phyloP scores from a whole-genome alignment of 1,284 basidiomycete species.

The Puccinia triticina region DNA sequence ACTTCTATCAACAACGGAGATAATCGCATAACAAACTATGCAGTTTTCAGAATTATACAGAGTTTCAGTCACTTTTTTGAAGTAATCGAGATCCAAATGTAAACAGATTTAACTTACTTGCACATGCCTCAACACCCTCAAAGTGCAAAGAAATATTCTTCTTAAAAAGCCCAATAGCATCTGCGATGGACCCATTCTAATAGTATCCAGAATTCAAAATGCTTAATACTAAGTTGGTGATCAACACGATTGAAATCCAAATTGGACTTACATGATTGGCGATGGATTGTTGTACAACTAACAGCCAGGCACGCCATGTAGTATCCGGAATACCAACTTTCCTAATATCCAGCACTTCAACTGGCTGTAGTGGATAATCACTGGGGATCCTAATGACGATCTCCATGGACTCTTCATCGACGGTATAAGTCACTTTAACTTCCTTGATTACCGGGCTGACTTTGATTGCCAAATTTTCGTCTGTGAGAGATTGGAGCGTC shows the following conservation, averaged over 20 bases:
- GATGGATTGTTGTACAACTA: slow-evolving; percentile 88
- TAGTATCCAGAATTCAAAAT: not conserved
- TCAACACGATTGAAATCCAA: not conserved
- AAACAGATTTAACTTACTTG: slow-evolving; percentile 68
- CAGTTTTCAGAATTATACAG: not conserved
- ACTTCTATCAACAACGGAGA: slow-evolving; percentile 84
- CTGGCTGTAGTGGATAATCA: slow-evolving; percentile 86
- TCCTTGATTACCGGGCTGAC: slow-evolving; percentile 72
- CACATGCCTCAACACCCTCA: slow-evolving; percentile 88
- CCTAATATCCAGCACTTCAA: slow-evolving; percentile 83
- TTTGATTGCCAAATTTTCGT: slow-evolving; percentile 81
- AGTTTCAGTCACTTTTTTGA: not conserved
- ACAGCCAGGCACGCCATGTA: slow-evolving; percentile 89
- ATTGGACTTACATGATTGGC: slow-evolving; percentile 72
- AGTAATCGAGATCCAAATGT: not conserved
- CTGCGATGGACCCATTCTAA: slow-evolving; percentile 86
- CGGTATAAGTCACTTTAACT: slow-evolving; percentile 75
- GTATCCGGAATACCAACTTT: slow-evolving; percentile 86
- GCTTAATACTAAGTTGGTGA: not conserved
- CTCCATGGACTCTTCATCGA: slow-evolving; percentile 94
- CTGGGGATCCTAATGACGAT: slow-evolving; percentile 81
- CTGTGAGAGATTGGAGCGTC: slow-evolving; percentile 69
- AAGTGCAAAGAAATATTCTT: slow-evolving; percentile 89
- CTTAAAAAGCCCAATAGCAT: slow-evolving; percentile 90
- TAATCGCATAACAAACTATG: slow-evolving; percentile 70